Percentiles rank a stretch among this genome's conserved stretches.
These are phyloP conservation scores for Populus tremula DNA, from an alignment of 345 rosid genomes.

Conservation along the genomic window DNA sequence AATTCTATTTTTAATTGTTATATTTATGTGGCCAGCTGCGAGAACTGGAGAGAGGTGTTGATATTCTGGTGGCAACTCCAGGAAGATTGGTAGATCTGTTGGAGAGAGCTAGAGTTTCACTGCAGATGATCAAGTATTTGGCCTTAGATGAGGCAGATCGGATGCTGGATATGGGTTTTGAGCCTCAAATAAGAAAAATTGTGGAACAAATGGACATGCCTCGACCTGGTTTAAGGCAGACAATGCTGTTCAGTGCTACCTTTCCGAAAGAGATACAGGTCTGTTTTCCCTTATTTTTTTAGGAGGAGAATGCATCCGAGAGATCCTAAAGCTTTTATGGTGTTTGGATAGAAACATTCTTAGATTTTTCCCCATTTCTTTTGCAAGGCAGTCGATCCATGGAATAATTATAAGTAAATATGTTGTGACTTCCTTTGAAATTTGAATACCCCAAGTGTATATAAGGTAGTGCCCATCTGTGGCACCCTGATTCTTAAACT, in stretches of 20 bases:
- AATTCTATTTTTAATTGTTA: not conserved
- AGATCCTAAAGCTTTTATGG: not conserved
- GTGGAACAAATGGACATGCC: constrained; percentile 99
- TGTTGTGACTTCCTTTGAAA: not conserved
- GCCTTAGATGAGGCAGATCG: constrained; percentile 99
- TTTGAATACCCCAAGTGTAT: not conserved
- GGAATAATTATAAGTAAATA: not conserved
- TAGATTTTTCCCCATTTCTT: not conserved
- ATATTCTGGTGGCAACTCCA: constrained; percentile 98
- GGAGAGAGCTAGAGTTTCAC: constrained; percentile 93
- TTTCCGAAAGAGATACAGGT: constrained; percentile 99
- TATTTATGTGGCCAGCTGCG: constrained; percentile 59
- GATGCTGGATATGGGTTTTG: constrained; percentile 99
- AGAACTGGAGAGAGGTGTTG: constrained; percentile 94
- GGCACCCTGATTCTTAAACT: not conserved
- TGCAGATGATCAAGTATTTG: constrained; percentile 83
- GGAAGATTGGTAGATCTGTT: constrained; percentile 93
- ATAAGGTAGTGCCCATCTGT: not conserved
- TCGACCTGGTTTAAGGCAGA: constrained; percentile 76
- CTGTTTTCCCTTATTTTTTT: not conserved
- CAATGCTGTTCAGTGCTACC: constrained; percentile 95
- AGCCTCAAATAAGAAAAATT: constrained; percentile 95
- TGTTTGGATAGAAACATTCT: not conserved
- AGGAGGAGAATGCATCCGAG: not conserved
- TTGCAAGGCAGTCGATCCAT: not conserved